Base-by-base conservation (phyloP, 805 yeast genomes). In the Saccharomycopsis babjevae region DNA sequence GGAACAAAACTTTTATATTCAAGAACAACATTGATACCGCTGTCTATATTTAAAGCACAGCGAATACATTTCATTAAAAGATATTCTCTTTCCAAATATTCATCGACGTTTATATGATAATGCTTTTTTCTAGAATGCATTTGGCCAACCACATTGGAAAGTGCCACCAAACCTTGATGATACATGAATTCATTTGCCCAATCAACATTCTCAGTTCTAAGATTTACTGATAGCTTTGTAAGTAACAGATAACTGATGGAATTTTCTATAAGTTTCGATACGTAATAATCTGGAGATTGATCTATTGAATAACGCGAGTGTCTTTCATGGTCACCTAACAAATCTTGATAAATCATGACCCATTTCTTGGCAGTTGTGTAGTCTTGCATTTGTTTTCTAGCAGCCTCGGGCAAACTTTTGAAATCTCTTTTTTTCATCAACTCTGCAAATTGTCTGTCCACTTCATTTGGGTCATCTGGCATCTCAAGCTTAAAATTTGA, bases 281-380 rank as follows among this genome's bases (percentile, higher is more conserved):
- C 91, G 71, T 88, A 93, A 67, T 81, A 84, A 64, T 83, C 90
- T 1, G 94, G 97, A 28, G 84, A 79, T 25, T 72, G 67, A 59
- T 66, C 60, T 62, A 66, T 62, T 50, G 65, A 68, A 16, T 77
- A 72, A 54, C 77, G 71, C 60, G 75, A 75, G 59, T 72, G 68
- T 66, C 86, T 83, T 67, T 86, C 86, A 67, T 77, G 77, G 68
- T 91, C 97, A 6, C 92, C 81, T 55, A 89, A 78, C 28, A 86
- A 83, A 71, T 91, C 97, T 71, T 92, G 97, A 66, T 87, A 83
- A 50, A 92, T 86, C 66, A 92, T 78, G 86, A 89, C 84, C 96
- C 97, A 91, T 73, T 93, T 93, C 67, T 90, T 89, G 57, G 86
- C 89, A 0, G 82, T 75, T 52, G 87, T 81, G 69, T 87, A 91